Evolutionary conservation across 2,329 filamentous ascomycete species (phyloP).

Genomic region (Pseudogymnoascus sp.): DNA sequence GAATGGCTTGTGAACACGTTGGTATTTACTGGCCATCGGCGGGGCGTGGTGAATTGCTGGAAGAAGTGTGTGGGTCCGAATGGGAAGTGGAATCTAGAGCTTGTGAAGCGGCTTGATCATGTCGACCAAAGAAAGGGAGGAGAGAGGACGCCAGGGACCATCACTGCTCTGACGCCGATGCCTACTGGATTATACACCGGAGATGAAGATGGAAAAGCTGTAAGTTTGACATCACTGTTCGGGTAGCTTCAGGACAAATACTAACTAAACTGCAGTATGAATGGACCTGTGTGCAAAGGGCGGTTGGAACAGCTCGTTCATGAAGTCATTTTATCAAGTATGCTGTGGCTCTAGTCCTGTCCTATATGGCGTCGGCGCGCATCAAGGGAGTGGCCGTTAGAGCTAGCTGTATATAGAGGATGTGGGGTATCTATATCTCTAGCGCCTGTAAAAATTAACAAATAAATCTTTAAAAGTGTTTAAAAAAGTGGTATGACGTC

Average conservation of each 20-base stretch:
- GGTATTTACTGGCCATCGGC: constrained; percentile 79
- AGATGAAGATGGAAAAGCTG: constrained; percentile 86
- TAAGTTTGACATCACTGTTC: constrained; percentile 39
- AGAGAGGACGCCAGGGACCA: constrained; percentile 54
- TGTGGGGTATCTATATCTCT: not conserved
- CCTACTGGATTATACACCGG: constrained; percentile 82
- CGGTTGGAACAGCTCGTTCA: not conserved
- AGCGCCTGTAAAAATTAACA: not conserved
- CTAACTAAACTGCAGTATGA: constrained; percentile 41
- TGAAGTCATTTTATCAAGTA: constrained; percentile 1
- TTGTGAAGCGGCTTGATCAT: constrained; percentile 77
- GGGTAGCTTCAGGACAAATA: constrained; percentile 10
- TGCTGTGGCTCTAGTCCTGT: not conserved
- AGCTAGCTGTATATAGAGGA: not conserved
- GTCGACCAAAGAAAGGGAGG: constrained; percentile 58
- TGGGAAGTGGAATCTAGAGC: constrained; percentile 66
- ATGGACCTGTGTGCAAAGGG: constrained; percentile 37
- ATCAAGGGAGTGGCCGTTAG: not conserved
- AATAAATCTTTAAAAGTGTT: not conserved
- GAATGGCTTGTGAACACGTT: constrained; percentile 87
- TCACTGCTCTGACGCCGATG: constrained; percentile 81
- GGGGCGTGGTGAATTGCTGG: constrained; percentile 78
- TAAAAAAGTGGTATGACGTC: not conserved
- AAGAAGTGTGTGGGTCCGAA: constrained; percentile 43
- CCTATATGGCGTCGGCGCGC: not conserved